Percentiles rank a stretch among this genome's conserved stretches.
phyloP scores from a whole-genome alignment of 2,329 filamentous ascomycete species.

The Nemania sp. region DNA sequence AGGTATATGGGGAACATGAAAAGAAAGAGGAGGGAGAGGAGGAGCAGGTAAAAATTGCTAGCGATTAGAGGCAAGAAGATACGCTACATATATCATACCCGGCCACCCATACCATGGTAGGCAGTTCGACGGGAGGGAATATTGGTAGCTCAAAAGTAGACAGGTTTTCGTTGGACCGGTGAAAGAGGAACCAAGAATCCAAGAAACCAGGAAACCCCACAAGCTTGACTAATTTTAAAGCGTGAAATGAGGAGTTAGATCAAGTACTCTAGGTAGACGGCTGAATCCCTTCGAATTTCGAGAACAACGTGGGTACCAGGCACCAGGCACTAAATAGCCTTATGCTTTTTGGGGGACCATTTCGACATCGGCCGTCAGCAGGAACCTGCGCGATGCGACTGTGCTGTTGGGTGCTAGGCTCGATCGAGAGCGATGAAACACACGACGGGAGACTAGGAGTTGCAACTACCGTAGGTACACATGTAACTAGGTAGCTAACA shows the following conservation, averaged over 20 bases:
- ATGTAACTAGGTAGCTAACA: too few species aligned
- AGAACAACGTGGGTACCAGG: constrained; percentile 4
- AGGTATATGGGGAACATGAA: background rate
- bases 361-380: constrained; percentile 23
- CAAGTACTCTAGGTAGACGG: background rate
- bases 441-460: background rate
- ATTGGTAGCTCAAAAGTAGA: too few species aligned
- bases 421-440: constrained; percentile 22
- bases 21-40: background rate
- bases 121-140: too few species aligned
- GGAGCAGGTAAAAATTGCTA: background rate
- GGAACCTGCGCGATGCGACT: constrained; percentile 14
- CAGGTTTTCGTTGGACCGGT: background rate
- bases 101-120: too few species aligned
- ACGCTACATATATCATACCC: too few species aligned
- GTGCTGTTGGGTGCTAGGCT: constrained; percentile 17
- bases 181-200: background rate
- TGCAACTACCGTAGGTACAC: too few species aligned
- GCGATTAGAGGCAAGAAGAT: background rate
- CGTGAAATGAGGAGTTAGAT: constrained; percentile 17
- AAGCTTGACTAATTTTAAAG: constrained; percentile 22
- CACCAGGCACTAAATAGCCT: too few species aligned
- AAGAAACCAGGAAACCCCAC: constrained; percentile 9
- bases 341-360: constrained; percentile 15
- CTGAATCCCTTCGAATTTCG: too few species aligned